phyloP scores from a whole-genome alignment of 768 basidiomycete species.

The Fomitopsis pulvina region DNA sequence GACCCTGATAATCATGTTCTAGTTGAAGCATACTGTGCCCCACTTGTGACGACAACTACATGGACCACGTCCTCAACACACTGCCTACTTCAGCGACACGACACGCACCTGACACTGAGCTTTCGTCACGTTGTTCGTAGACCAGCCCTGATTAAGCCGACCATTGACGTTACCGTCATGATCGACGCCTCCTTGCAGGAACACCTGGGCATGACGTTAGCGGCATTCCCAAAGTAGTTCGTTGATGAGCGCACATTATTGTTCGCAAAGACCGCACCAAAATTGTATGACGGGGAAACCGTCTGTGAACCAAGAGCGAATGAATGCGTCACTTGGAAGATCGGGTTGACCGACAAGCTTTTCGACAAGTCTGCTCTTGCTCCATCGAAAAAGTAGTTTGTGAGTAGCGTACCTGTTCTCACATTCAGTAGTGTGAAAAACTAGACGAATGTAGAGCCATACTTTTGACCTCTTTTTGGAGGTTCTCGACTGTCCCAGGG shows the following conservation, averaged over 20 bases:
- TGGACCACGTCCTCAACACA: background rate
- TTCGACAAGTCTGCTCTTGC: constrained; percentile 95
- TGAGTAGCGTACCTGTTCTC: constrained; percentile 85
- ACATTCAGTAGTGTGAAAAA: background rate
- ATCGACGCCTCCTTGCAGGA: constrained; percentile 92
- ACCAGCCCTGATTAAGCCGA: constrained; percentile 88
- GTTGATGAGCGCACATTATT: constrained; percentile 48
- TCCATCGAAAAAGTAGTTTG: constrained; percentile 96
- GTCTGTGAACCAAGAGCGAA: constrained; percentile 87
- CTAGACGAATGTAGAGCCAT: constrained; percentile 19
- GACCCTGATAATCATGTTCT: constrained; percentile 90
- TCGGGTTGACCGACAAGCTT: constrained; percentile 85
- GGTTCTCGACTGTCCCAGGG: constrained; percentile 90
- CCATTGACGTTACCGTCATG: constrained; percentile 88
- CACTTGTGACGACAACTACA: constrained; percentile 66
- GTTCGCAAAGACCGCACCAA: constrained; percentile 89
- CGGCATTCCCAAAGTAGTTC: background rate
- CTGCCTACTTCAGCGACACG: background rate
- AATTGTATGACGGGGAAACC: constrained; percentile 85
- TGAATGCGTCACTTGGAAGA: constrained; percentile 97
- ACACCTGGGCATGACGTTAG: constrained; percentile 47
- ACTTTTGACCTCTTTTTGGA: constrained; percentile 93
- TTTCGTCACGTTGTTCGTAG: constrained; percentile 70
- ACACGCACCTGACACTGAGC: constrained; percentile 74
- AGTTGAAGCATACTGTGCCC: constrained; percentile 90